Evolutionary conservation across 2,329 filamentous ascomycete genomes (phyloP).

Genomic region (Apiospora aurea): DNA sequence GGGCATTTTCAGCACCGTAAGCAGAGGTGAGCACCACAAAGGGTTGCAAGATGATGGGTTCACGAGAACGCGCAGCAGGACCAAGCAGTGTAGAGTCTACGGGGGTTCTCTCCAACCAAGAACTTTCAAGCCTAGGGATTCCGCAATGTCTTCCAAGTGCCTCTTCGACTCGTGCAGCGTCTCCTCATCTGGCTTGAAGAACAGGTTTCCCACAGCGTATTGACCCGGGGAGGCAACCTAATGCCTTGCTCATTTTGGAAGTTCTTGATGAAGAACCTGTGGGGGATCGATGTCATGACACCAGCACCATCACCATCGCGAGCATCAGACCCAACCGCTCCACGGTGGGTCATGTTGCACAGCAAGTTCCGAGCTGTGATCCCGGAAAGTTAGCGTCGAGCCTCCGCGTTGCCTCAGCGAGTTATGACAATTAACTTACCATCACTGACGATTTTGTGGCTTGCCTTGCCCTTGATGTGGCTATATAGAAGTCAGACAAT

Average conservation of each 20-base stretch:
- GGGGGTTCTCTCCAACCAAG: constrained; percentile 95
- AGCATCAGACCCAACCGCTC: constrained; percentile 96
- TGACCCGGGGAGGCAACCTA: constrained; percentile 88
- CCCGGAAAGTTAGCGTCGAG: constrained; percentile 41
- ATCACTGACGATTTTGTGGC: constrained; percentile 99
- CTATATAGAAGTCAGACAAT: constrained; percentile 51
- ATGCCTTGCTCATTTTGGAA: constrained; percentile 91
- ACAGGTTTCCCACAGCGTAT: constrained; percentile 96
- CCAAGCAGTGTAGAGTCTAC: constrained; percentile 92
- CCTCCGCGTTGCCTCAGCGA: neutral
- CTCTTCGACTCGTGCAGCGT: constrained; percentile 88
- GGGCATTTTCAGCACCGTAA: constrained; percentile 82
- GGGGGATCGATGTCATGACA: constrained; percentile 99
- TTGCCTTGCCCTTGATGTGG: constrained; percentile 96
- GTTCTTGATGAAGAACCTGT: constrained; percentile 98
- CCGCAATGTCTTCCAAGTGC: constrained; percentile 93
- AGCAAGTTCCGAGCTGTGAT: constrained; percentile 84
- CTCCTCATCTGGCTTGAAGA: constrained; percentile 97
- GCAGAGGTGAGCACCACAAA: constrained; percentile 88
- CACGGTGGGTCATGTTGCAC: constrained; percentile 99
- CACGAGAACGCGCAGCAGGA: constrained; percentile 89
- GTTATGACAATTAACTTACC: constrained; percentile 61
- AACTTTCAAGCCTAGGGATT: constrained; percentile 85
- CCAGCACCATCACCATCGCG: constrained; percentile 97
- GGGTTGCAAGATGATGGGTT: constrained; percentile 94